Evolutionary conservation across 352 stramenopile species (phyloP), one percentile per base, ranked within the genome.

Genomic region (Aphanomyces astaci): DNA sequence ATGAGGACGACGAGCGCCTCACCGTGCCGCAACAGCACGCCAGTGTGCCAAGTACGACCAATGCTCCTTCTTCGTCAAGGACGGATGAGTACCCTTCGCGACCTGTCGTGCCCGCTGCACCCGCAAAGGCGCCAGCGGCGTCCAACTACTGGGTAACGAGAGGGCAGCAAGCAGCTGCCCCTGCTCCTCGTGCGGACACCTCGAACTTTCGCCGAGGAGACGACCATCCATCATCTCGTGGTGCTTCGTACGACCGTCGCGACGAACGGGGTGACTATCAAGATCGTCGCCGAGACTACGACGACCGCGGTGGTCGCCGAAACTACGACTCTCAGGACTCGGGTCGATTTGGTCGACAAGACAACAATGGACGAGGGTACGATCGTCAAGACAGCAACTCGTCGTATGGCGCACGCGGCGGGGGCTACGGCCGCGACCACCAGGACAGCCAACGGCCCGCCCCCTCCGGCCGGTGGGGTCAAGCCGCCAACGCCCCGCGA

Each of bases 1-100:
- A 91, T 65, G 82, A 91, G 49, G 84, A 88, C 45, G 84, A 76
- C 24, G 74, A 79, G 17, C 40, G 73, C 45, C 69, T 27, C n/a
- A 4, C 70, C n/a, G n/a, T n/a, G 53, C 65, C 40, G 62, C 40
- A 55, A 54, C 55, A 27, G 32, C 57, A 11, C 30, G 56, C 31
- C 3, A 15, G 46, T 7, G 4, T 67, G 31, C 59, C 54, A 24
- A 57, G 53, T 13, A 52, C 68, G n/a, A 55, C 43, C 11, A 48
- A 66, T 5, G 64, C 53, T 30, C 56, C 60, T 19, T 43, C 7
- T 15, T 43, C 36, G 36, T 43, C 36, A 7, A 43, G 15, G 36
- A 15, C 15, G 36, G 25, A 78, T 74, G 56, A 75, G 63, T 53
- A n/a, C 4, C 62, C 54, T 49, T 24, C 31, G 30, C 46, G 36